Evolutionary conservation across 768 basidiomycete genomes (phyloP), one percentile per base, ranked within the genome.

Genomic region (Amyloporia xantha): DNA sequence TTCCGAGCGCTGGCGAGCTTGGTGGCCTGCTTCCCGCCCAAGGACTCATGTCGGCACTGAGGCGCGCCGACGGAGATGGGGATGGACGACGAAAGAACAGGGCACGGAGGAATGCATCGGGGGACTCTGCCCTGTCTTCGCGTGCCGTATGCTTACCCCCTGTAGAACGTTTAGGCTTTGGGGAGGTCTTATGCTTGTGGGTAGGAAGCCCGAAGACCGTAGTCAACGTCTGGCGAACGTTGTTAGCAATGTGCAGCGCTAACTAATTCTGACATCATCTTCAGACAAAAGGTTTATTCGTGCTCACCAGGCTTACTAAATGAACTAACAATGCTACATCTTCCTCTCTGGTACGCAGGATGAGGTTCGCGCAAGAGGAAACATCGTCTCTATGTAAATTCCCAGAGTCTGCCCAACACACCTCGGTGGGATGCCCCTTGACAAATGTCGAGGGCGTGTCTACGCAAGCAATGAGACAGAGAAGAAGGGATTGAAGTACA

Each of bases 271-370:
- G 37, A n/a, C n/a, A n/a, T n/a, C n/a, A n/a, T 13, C 36, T 44
- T 30, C 42, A 39, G 37, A 41, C n/a, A 27, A 44, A 12, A n/a
- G n/a, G n/a, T n/a, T 35, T 20, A 50, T 47, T 6, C 27, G 0
- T 1, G 63, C 70, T 72, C 64, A 87, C 86, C 66, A 81, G 70
- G 43, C 72, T 66, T 11, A 73, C 73, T 28, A 88, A 68, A 57
- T 75, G 81, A 27, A 75, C 72, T 23, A 85, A 78, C 6, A 80
- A 60, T 21, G 70, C 59, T 26, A 87, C 65, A 51, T 89, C 87
- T 47, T 86, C 82, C 53, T 82, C 80, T 10, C 69, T 71, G 1
- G 84, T 77, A 38, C 82, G 73, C 15, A 90, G 66, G 48, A 90
- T 71, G 24, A 89, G 66, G 61, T 86, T 69, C 1, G 78, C 77